Evolutionary conservation across 192 early-diverging fungal genomes (phyloP), one percentile per base, ranked within the genome.

Genomic region (Backusella macrospora): DNA sequence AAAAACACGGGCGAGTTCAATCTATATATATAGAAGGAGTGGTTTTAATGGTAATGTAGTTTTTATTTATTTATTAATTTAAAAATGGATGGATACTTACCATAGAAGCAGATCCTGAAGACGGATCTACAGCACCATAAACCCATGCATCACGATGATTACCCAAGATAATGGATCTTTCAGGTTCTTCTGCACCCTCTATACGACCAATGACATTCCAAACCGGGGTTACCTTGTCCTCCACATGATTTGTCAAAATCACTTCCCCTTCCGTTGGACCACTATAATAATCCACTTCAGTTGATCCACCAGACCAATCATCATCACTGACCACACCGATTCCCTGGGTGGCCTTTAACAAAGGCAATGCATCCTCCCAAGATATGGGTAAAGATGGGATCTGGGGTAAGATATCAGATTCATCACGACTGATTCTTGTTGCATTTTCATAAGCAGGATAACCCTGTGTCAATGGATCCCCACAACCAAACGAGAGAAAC

Each of bases 121-220:
- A 86, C 16, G 90, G 88, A 47, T 91, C 90, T 10, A 84, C 82
- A 18, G 90, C 90, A 13, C 90, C 90, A 9, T 83, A 84, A 15
- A 88, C 85, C 90, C 90, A 90, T 13, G 89, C 81, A 75, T 91
- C 90, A 48, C 89, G 82, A 59, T 91, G 90, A 75, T 88, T 90
- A 23, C 74, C 79, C 21, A 81, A 59, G 34, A 91, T 81, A 43
- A 90, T 82, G 0, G 84, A 81, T 13, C 81, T 78, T 43, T 88
- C 86, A 8, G 89, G 83, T 43, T 89, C 86, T 65, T 82, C 82
- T 45, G 76, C 74, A 48, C 90, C 90, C 37, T 82, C 64, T 72
- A 91, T 91, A n/a, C 78, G 81, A 12, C 79, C 86, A 43, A 91
- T 87, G 18, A 91, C 89, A 67, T 91, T 89, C 82, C 87, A 90